Evolutionary conservation across 805 yeast genomes (phyloP).

Genomic region (Starmerella khaoyaiensis): DNA sequence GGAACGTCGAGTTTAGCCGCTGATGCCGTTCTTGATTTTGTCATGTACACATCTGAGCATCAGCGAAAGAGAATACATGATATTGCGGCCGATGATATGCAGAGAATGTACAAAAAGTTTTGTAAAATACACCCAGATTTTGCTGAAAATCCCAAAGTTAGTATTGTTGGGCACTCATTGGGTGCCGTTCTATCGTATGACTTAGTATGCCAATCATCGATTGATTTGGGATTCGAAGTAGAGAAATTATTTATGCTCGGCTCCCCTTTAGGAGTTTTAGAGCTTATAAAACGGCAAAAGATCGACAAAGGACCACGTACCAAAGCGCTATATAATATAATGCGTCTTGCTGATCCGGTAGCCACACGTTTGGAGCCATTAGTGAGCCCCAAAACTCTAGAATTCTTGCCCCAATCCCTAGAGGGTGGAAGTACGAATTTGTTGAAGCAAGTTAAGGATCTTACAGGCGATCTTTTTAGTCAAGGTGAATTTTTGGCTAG

Average conservation of each 20-base stretch:
- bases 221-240: constrained; percentile 52
- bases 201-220: constrained; percentile 35
- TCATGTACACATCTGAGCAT: constrained; percentile 57
- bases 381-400: constrained; percentile 37
- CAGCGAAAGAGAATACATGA: constrained; percentile 50
- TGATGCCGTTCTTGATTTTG: constrained; percentile 72
- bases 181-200: constrained; percentile 82
- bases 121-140: constrained; percentile 53
- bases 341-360: constrained; percentile 86
- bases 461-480: constrained; percentile 28
- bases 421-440: constrained; percentile 39
- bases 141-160: constrained; percentile 52
- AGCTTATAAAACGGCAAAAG: constrained; percentile 49
- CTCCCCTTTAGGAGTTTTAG: constrained; percentile 81
- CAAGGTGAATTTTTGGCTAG: constrained; percentile 19
- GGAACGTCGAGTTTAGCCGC: constrained; percentile 46
- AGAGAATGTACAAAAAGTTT: constrained; percentile 47
- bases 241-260: constrained; percentile 71
- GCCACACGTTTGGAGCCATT: constrained; percentile 85
- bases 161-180: constrained; percentile 78
- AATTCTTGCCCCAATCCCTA: constrained; percentile 42
- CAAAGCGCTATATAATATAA: constrained; percentile 58
- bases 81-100: constrained; percentile 51
- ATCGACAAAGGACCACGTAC: constrained; percentile 30
- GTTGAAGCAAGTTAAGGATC: constrained; percentile 31